Evolutionary conservation across 352 stramenopile species (phyloP), one percentile per base, ranked within the genome.

Genomic region (Phytophthora crassamura): DNA sequence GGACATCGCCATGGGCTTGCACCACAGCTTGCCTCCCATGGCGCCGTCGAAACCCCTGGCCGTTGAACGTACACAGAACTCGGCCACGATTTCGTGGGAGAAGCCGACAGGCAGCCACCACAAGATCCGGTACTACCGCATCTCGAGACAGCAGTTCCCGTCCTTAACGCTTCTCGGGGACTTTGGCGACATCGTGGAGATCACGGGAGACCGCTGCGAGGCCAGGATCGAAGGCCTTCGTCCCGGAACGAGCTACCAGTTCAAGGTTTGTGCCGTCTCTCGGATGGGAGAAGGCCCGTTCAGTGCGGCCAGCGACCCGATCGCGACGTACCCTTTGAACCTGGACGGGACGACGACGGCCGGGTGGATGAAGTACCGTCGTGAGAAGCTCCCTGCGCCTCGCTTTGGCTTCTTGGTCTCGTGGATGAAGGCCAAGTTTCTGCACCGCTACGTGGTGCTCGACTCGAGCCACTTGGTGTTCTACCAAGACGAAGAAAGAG

Each of bases 221-320:
- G 74, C 72, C 9, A 89, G 75, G 56, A 89, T 96, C 15, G 78
- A 93, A 59, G 86, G 83, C 1, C 76, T 96, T 33, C 86, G 87
- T 12, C 86, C 88, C 6, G 88, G 85, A 47, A 90, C 86, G 0
- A 86, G 73, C 41, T 96, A 95, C 45, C 86, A 95, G 65, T 95
- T 96, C 57, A 93, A 94, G 41, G 84, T 96, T 0, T 89, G 84
- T 5, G 88, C 86, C 1, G 85, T 96, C 1, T 94, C 85, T 16
- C 73, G 88, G 43, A 94, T 95, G 86, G 88, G 88, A 7, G 88
- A 96, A 76, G 88, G 86, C 4, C 86, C 88, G 5, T 95, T 94
- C 34, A 94, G 85, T 58, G 49, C 75, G 3, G 75, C 86, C 1
- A 94, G 83, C 42, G 84, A 92, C 15, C 84, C 84, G 1, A 86